Base-by-base conservation (phyloP, 164 flowering plant species). In the Taxillus chinensis region DNA sequence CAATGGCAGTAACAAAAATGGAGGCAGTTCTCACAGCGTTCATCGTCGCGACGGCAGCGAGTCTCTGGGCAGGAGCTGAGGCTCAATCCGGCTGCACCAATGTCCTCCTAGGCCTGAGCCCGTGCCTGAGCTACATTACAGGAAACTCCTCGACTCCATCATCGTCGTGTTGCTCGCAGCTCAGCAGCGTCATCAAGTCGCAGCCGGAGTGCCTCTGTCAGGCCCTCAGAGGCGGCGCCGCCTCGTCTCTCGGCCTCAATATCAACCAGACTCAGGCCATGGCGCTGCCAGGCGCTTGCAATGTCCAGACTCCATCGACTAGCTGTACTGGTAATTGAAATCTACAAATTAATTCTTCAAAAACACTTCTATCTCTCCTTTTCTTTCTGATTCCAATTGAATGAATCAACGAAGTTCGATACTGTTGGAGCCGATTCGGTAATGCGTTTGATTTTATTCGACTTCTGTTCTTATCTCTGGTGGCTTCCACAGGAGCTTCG, bases 241-340 rank as follows among this genome's bases (percentile, higher is more conserved):
- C 13, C 51, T 62, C 86, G 0, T 64, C 82, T 0, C 15, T 79
- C 9, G 91, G 90, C n/a, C 60, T 91, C 70, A 74, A 55, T 64
- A 69, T 88, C 64, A 88, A 88, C 77, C 86, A 78, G 65, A 83
- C 93, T 42, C 88, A 71, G 64, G 97, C 97, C 42, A 60, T 80
- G 50, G 81, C 74, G 2, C 78, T 90, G 13, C 95, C 97, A 8
- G 46, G 50, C 15, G 82, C 85, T 64, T 86, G 97, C 78, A 82
- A 75, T 6, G 92, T 90, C 45, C 84, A 82, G 64, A 85, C 90
- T 62, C 97, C 95, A 40, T 72, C 91, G 0, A 10, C 67, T 60
- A 84, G 85, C 77, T 90, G 95, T 69, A 80, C 80, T 45, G 75
- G 91, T 87, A 71, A 75, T 65, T 11, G 39, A 8, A 5, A 37